Evolutionary conservation across 768 basidiomycete genomes (phyloP).

Genomic region (Auricularia sp.): DNA sequence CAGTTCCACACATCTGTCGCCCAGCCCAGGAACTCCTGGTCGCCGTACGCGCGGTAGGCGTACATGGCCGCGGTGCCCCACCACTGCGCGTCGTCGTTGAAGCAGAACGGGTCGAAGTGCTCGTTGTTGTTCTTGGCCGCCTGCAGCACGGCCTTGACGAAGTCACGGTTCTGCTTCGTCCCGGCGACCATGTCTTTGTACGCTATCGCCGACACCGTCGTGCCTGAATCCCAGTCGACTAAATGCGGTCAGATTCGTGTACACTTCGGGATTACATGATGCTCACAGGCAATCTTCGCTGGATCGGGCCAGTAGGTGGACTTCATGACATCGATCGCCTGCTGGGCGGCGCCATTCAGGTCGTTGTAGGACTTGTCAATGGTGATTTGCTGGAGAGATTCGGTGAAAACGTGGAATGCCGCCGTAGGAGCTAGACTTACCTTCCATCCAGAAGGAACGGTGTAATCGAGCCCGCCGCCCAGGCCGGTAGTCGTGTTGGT

Average conservation of each 20-base stretch:
- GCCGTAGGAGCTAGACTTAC: not conserved
- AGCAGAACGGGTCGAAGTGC: not conserved
- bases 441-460: not conserved
- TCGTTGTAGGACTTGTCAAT: not conserved
- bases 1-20: slow-evolving; percentile 40
- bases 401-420: not conserved
- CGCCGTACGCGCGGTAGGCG: slow-evolving; percentile 36
- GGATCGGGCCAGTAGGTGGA: not conserved
- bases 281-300: too few relatives aligned
- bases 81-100: slow-evolving; percentile 21
- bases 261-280: too few relatives aligned
- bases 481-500: not conserved
- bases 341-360: not conserved
- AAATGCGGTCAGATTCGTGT: too few relatives aligned
- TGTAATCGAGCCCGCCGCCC: not conserved
- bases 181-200: not conserved
- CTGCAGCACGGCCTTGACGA: not conserved
- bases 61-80: slow-evolving; percentile 44
- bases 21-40: slow-evolving; percentile 31
- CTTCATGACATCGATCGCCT: not conserved
- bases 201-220: not conserved
- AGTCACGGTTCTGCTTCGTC: not conserved
- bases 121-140: not conserved
- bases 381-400: not conserved
- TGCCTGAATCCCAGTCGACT: not conserved